These are phyloP conservation scores for Bjerkandera adusta DNA, from an alignment of 1,284 basidiomycete species.

Conservation along the genomic window DNA sequence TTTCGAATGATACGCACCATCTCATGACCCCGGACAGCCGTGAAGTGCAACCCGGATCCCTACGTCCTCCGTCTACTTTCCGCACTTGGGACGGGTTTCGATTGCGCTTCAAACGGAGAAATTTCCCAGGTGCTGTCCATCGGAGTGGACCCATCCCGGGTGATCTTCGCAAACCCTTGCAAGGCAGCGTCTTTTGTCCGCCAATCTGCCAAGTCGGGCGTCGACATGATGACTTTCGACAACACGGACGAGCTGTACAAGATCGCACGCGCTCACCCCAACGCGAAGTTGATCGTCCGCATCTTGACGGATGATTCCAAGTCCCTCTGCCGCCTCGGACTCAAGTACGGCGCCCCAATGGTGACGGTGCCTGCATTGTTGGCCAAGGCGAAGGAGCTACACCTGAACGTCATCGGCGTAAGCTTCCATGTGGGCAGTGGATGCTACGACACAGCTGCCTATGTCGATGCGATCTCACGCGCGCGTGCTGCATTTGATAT, in stretches of 20 bases:
- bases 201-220: slow-evolving; percentile 74
- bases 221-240: slow-evolving; percentile 97
- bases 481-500: slow-evolving; percentile 88
- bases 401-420: slow-evolving; percentile 89
- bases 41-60: slow-evolving; percentile 98
- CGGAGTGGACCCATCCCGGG: slow-evolving; percentile 72
- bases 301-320: slow-evolving; percentile 98
- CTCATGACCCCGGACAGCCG: slow-evolving; percentile 47
- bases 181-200: slow-evolving; percentile 95
- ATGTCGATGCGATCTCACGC: slow-evolving; percentile 86
- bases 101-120: slow-evolving; percentile 97
- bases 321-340: slow-evolving; percentile 89
- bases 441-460: slow-evolving; percentile 90
- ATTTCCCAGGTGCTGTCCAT: slow-evolving; percentile 82
- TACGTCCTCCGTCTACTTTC: slow-evolving; percentile 91
- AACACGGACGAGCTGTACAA: slow-evolving; percentile 98
- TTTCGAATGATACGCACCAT: slow-evolving; percentile 19
- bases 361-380: slow-evolving; percentile 80
- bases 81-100: slow-evolving; percentile 89
- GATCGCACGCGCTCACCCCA: slow-evolving; percentile 80
- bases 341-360: slow-evolving; percentile 97
- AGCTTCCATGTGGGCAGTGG: slow-evolving; percentile 99
- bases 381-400: slow-evolving; percentile 75
- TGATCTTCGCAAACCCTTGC: slow-evolving; percentile 99
- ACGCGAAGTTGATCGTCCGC: slow-evolving; percentile 87